Evolutionary conservation across 371 early-diverging fungal genomes (phyloP), one percentile per base, ranked within the genome.

Genomic region (Gilbertella persicaria): DNA sequence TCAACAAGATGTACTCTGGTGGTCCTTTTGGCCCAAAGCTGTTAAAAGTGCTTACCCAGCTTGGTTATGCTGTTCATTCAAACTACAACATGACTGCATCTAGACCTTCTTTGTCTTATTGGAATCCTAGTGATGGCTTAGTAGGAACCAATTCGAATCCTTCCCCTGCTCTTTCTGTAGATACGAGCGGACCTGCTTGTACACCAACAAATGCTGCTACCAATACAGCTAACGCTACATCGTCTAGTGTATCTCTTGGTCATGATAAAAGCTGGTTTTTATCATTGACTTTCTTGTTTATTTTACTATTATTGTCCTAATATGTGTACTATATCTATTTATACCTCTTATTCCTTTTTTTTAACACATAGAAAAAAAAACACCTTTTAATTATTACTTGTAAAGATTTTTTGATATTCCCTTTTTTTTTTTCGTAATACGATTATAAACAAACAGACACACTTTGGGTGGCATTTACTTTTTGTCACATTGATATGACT

Each of bases 11-110:
- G 2, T 62, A 48, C 20, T 45, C 62, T n/a, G 53, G 50, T 14
- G 76, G 75, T 13, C 77, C 80, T 8, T n/a, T 78, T 35, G 82
- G 82, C 0, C 78, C 82, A 0, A 53, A 63, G 17, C 49, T 79
- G 17, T 17, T 66, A 7, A 55, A 24, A 4, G 25, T 71, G 5
- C 44, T 82, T 39, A 66, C 67, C 14, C 47, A 51, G 16, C 50
- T 83, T 1, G 83, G 83, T 2, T 83, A 80, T 38, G 36, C 38
- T 8, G n/a, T 64, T 13, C 30, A 52, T 45, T 14, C 39, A n/a
- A 41, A 36, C 4, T 36, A 33, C 48, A 49, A 19, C 21, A 36
- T 52, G 5, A 55, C 42, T n/a, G 21, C 54, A 3, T 13, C 37
- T 13, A 60, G 59, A 24, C 72, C 75, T 0, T 14, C 21, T 1